Conservation (phyloP, 257 asterid species). For the Penstemon barbatus region DNA sequence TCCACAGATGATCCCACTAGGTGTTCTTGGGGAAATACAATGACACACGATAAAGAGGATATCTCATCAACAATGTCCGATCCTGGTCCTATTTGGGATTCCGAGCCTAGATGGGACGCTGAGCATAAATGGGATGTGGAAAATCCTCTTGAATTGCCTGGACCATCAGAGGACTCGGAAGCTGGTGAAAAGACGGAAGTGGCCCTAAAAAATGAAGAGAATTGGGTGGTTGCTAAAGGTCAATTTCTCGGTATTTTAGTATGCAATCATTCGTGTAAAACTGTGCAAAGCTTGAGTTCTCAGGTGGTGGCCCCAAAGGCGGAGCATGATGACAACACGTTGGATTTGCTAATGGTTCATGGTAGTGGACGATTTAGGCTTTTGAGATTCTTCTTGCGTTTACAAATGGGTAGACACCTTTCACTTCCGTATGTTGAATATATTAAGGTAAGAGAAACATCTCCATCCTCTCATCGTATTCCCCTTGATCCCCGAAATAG, state of each 20-base stretch:
- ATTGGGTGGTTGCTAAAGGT: slow-evolving; percentile 82
- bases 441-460: slow-evolving; percentile 63
- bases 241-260: slow-evolving; percentile 77
- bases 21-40: slow-evolving; percentile 71
- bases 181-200: slow-evolving; percentile 42
- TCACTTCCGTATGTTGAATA: slow-evolving; percentile 90
- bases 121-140: slow-evolving; percentile 70
- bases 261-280: slow-evolving; percentile 92
- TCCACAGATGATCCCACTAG: slow-evolving; percentile 58
- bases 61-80: slow-evolving; percentile 96
- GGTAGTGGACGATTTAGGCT: slow-evolving; percentile 88
- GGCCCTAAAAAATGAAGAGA: slow-evolving; percentile 52
- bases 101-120: slow-evolving; percentile 95
- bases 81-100: slow-evolving; percentile 98
- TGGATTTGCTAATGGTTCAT: slow-evolving; percentile 86
- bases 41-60: slow-evolving; percentile 81
- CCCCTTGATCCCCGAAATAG: too few species aligned
- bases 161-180: slow-evolving; percentile 55
- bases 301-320: slow-evolving; percentile 98
- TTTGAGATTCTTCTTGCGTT: slow-evolving; percentile 73
- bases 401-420: slow-evolving; percentile 85
- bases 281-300: slow-evolving; percentile 93
- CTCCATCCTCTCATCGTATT: background rate
- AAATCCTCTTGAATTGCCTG: slow-evolving; percentile 73
- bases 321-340: slow-evolving; percentile 77